Conservation (phyloP, 768 basidiomycete genomes). For the Agrocybe pediades region DNA sequence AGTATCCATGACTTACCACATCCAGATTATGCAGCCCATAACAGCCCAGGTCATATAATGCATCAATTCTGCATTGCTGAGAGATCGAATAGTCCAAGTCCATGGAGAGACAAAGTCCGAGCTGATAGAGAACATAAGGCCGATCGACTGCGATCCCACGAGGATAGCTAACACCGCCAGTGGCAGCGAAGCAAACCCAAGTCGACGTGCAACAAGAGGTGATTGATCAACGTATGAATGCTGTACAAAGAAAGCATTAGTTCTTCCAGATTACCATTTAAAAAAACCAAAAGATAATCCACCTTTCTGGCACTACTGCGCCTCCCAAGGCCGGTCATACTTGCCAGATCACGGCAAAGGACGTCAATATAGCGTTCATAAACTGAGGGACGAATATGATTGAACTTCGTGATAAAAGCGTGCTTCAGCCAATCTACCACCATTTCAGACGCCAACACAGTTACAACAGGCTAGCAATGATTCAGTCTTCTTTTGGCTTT, state of each 20-base stretch:
- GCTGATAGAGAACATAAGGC: slow-evolving; percentile 56
- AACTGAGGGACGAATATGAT: slow-evolving; percentile 93
- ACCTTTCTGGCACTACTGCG: slow-evolving; percentile 76
- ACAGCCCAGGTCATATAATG: slow-evolving; percentile 64
- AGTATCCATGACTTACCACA: slow-evolving; percentile 58
- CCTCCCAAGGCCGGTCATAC: slow-evolving; percentile 71
- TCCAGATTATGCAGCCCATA: slow-evolving; percentile 75
- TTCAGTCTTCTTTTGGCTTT: background rate
- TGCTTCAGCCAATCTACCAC: slow-evolving; percentile 99
- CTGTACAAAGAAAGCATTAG: slow-evolving; percentile 35
- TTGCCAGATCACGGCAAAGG: slow-evolving; percentile 88
- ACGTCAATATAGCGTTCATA: slow-evolving; percentile 97
- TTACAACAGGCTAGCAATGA: slow-evolving; percentile 75
- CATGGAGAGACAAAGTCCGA: slow-evolving; percentile 37
- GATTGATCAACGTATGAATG: slow-evolving; percentile 95
- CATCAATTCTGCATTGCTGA: slow-evolving; percentile 50
- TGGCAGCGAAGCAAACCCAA: slow-evolving; percentile 93
- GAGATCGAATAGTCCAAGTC: slow-evolving; percentile 45
- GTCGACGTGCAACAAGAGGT: slow-evolving; percentile 87
- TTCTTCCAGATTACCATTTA: background rate
- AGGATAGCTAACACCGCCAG: slow-evolving; percentile 83
- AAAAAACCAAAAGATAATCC: background rate
- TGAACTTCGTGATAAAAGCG: slow-evolving; percentile 99
- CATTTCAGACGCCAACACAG: slow-evolving; percentile 90
- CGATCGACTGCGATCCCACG: slow-evolving; percentile 72